Percentiles rank a stretch among this genome's conserved stretches.
Conservation (phyloP, 1,139 yeast genomes). For the Hansenula lynferdii region DNA sequence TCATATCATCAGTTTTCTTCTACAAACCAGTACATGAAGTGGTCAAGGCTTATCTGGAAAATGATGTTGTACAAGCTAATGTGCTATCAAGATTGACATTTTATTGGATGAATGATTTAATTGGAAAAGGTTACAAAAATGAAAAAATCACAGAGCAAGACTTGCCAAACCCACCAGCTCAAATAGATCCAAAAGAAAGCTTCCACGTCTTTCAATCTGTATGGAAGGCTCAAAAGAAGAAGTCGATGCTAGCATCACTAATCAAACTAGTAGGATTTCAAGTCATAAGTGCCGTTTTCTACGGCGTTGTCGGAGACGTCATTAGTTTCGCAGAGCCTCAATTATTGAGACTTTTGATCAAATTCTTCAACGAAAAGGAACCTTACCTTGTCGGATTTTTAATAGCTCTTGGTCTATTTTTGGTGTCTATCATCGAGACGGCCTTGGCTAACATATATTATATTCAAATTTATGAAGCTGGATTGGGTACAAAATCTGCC, state of each 20-base stretch:
- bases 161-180: constrained; percentile 50
- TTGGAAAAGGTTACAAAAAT: constrained; percentile 42
- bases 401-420: constrained; percentile 47
- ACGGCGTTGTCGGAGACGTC: constrained; percentile 41
- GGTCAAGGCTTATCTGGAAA: constrained; percentile 30
- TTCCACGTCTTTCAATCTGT: constrained; percentile 27
- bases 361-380: constrained; percentile 36
- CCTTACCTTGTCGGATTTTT: constrained; percentile 49
- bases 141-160: constrained; percentile 41
- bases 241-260: constrained; percentile 39
- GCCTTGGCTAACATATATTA: constrained; percentile 47
- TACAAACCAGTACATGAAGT: constrained; percentile 45
- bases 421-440: constrained; percentile 40
- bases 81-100: constrained; percentile 47
- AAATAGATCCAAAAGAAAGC: constrained; percentile 37
- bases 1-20: constrained; percentile 32
- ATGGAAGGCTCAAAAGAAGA: constrained; percentile 35
- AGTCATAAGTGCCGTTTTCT: constrained; percentile 36
- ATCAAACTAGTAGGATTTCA: constrained; percentile 44
- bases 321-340: constrained; percentile 54
- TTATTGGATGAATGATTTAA: constrained; percentile 58
- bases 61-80: constrained; percentile 36
- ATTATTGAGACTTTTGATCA: constrained; percentile 42
- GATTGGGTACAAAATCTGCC: constrained; percentile 47
- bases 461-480: constrained; percentile 46